phyloP scores from a whole-genome alignment of 352 stramenopile species.

The Phytophthora podocarpi region DNA sequence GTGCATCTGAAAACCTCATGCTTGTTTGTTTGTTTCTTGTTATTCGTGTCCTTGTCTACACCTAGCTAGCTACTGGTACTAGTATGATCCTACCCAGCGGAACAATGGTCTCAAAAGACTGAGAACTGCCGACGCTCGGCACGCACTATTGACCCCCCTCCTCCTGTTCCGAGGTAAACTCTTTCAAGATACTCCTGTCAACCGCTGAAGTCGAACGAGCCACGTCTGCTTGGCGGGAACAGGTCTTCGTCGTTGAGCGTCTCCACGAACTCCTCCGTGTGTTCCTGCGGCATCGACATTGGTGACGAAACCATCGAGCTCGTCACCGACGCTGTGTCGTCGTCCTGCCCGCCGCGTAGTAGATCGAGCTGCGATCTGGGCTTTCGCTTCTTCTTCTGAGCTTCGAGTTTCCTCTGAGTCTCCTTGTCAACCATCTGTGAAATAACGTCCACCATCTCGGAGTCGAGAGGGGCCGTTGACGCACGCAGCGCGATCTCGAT shows the following conservation, averaged over 20 bases:
- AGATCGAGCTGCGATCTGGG: constrained; percentile 16
- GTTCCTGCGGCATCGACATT: constrained; percentile 28
- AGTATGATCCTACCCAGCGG: too few relatives aligned
- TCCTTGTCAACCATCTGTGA: constrained; percentile 82
- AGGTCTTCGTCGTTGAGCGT: constrained; percentile 51
- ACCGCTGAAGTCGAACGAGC: constrained; percentile 75
- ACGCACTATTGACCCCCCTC: too few relatives aligned
- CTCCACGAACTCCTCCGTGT: constrained; percentile 48
- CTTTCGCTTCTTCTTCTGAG: constrained; percentile 46
- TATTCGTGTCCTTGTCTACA: constrained; percentile 13
- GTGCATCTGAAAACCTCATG: constrained; percentile 16
- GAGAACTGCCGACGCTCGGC: too few relatives aligned
- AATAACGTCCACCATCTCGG: constrained; percentile 85
- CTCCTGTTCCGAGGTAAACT: too few relatives aligned
- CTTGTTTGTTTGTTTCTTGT: too few relatives aligned
- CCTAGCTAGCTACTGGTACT: too few relatives aligned
- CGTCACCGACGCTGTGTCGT: constrained; percentile 29
- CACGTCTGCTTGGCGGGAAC: constrained; percentile 53
- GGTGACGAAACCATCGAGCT: constrained; percentile 36
- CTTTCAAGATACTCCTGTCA: too few relatives aligned
- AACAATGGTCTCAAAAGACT: too few relatives aligned
- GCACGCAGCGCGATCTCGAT: constrained; percentile 85
- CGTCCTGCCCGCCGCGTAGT: constrained; percentile 12
- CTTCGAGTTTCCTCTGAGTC: constrained; percentile 53
- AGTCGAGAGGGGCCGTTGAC: constrained; percentile 70